Conservation (phyloP, 768 basidiomycete genomes). For the Leccinum longicurvipes region DNA sequence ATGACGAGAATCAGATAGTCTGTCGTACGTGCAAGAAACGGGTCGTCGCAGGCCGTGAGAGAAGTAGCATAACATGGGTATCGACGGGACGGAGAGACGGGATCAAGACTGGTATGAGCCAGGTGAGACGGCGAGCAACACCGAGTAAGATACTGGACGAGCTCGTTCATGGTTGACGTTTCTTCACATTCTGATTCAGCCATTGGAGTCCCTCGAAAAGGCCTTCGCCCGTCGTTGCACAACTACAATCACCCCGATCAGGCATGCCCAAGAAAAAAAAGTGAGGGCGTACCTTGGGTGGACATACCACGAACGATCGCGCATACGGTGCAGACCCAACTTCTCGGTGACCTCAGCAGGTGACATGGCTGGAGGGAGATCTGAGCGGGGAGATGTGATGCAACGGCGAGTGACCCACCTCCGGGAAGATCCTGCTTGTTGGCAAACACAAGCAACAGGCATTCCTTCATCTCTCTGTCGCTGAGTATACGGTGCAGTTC, state of each 20-base stretch:
- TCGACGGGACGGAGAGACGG: conserved; percentile 21
- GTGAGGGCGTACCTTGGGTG: conserved; percentile 77
- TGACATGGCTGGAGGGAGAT: conserved; percentile 73
- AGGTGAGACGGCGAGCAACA: conserved; percentile 25
- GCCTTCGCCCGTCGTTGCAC: conserved; percentile 95
- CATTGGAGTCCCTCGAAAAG: conserved; percentile 96
- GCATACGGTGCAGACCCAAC: conserved; percentile 91
- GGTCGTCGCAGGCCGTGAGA: conserved; percentile 35
- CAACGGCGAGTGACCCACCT: conserved; percentile 51
- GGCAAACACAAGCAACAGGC: conserved; percentile 94
- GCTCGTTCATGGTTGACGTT: conserved; percentile 64
- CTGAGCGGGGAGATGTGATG: neutral
- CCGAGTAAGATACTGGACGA: conserved; percentile 13
- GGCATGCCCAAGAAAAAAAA: neutral
- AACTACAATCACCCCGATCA: conserved; percentile 46
- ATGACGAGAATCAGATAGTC: conserved; percentile 33
- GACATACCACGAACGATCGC: conserved; percentile 98
- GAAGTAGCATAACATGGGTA: conserved; percentile 36
- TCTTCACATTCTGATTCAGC: conserved; percentile 97
- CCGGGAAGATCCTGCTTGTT: conserved; percentile 99
- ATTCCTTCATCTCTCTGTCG: conserved; percentile 98
- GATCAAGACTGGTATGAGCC: conserved; percentile 16
- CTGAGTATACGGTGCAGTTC: conserved; percentile 95
- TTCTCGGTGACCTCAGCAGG: conserved; percentile 98
- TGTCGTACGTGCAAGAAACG: conserved; percentile 33